Evolutionary conservation across 371 early-diverging fungal genomes (phyloP), one percentile per base, ranked within the genome.

Genomic region (Sporodiniella umbellata): DNA sequence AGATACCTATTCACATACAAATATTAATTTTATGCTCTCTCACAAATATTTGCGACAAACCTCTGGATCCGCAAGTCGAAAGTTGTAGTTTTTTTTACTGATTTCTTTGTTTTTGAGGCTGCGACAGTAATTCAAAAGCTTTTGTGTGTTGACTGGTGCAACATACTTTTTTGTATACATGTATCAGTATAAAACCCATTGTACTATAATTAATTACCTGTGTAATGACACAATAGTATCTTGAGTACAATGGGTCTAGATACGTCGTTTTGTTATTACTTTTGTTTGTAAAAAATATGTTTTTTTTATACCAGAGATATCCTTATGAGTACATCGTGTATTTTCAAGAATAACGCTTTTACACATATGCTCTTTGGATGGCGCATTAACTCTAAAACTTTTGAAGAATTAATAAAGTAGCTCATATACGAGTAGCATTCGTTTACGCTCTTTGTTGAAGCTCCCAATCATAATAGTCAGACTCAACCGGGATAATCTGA

Each of bases 261-360:
- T 19, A 11, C 28, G 7, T 17, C 5, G 12, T 30, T 23, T 25
- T 7, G 30, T 28, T 3, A 14, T 35, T 35, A n/a, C 15, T 35
- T n/a, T 5, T 35, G 23, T 4, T 39, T 42, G n/a, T n/a, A n/a
- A n/a, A n/a, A n/a, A n/a, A n/a, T n/a, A n/a, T n/a, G n/a, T n/a
- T n/a, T n/a, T n/a, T n/a, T 52, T 6, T 18, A 22, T 58, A 72
- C 72, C 70, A 35, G 60, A 59, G 45, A 69, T 69, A 19, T 62
- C 57, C 37, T 62, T 33, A 38, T 81, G 72, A 0, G 70, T 60
- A 51, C 77, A 83, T 11, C 83, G 74, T n/a, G 88, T 90, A 70
- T 93, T 93, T 58, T 89, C 90, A 46, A 93, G 67, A 1, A 93
- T 66, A 3, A 93, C 81, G 6, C 85, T 81, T 56, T 93, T 93